Evolutionary conservation across 371 early-diverging fungal genomes (phyloP).

Genomic region (Zopfochytrium polystomum): DNA sequence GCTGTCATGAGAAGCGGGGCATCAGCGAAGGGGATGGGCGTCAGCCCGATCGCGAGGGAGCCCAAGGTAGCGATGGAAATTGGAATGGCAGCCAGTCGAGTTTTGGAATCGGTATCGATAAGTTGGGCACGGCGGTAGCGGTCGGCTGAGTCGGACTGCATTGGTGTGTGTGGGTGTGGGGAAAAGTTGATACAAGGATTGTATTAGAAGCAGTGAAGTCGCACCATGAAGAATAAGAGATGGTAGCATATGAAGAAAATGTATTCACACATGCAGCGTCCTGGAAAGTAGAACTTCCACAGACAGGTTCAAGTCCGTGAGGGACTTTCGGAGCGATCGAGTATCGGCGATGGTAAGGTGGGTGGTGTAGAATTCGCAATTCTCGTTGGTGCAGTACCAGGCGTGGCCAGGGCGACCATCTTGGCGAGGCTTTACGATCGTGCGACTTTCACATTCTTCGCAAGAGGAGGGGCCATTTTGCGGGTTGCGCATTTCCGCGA

Average conservation of each 20-base stretch:
- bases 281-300: background rate
- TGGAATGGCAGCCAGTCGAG: background rate
- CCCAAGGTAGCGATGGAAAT: slow-evolving; percentile 9
- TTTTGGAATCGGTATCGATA: background rate
- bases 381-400: slow-evolving; percentile 15
- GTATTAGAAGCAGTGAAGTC: background rate
- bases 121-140: slow-evolving; percentile 15
- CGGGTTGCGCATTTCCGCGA: background rate
- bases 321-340: background rate
- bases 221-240: background rate
- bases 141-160: slow-evolving; percentile 8
- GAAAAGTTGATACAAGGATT: background rate
- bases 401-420: background rate
- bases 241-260: no score
- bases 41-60: slow-evolving; percentile 12
- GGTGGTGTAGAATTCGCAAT: slow-evolving; percentile 6
- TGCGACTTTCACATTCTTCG: background rate
- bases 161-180: background rate
- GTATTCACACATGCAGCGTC: background rate
- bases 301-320: background rate
- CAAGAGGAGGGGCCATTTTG: background rate
- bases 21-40: slow-evolving; percentile 21
- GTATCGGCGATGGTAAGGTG: background rate
- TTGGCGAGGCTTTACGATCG: background rate
- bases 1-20: slow-evolving; percentile 16